Base-by-base conservation (phyloP, 306 rosid species). In the Ormosia emarginata region DNA sequence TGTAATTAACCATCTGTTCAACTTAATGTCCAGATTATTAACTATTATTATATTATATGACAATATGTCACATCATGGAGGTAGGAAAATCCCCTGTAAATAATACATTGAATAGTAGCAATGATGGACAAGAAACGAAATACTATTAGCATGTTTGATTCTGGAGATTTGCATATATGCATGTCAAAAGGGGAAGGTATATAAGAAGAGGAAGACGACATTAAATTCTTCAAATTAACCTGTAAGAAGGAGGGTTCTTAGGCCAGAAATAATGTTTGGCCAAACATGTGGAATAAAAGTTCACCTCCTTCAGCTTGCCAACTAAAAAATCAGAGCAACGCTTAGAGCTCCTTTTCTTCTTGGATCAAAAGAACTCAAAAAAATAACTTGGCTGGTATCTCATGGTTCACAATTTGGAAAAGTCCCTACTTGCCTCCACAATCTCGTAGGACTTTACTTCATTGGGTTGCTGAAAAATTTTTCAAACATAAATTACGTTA, bases 241-340 rank as follows among this genome's bases (percentile, higher is more conserved):
- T 87, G 92, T 91, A 91, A 29, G 87, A 71, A 82, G 87, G 71
- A 6, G 91, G 94, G 17, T 68, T 84, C 49, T 46, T 50, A 15
- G 94, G 92, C 92, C 94, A 91, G 56, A 88, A 87, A 7, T 84
- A 33, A 89, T 72, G 74, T 79, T 50, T 34, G 94, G 92, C 92
- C 94, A 89, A 1, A 89, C 80, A 11, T 88, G 46, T 87, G 92
- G 59, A 91, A 91, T 75, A 91, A 55, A 85, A 89, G 92, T 85
- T 86, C 18, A 75, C 2, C 65, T 90, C 92, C 70, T 86, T 90
- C 75, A 91, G 86, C 73, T 8, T 17, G 2, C 94, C 94, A 77
- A 89, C 92, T 1, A 86, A 1, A 53, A 9, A n/a, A 4, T 53
- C 9, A 8, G 77, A 81, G 10, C 58, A 85, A 0, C 69, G 24